Conservation (phyloP, 2,329 filamentous ascomycete species). For the Penicillium sp. region DNA sequence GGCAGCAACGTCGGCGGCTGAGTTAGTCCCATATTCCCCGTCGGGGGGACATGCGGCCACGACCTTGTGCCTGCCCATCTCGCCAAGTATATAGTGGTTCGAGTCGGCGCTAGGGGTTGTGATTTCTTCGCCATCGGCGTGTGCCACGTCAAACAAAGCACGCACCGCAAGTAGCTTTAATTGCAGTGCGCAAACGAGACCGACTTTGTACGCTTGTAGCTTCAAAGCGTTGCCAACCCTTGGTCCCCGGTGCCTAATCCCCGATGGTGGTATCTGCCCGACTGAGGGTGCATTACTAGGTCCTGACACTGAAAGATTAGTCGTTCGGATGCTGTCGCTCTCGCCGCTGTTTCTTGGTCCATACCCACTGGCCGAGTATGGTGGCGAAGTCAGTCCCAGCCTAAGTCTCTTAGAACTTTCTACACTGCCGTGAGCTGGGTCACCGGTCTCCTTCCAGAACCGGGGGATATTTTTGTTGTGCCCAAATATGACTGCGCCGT, state of each 20-base stretch:
- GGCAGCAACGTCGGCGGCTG: conserved; percentile 25
- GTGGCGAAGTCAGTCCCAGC: not conserved
- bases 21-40: conserved; percentile 28
- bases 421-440: not conserved
- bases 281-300: not conserved
- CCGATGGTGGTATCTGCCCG: no score
- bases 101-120: conserved; percentile 20
- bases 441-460: conserved; percentile 24
- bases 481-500: conserved; percentile 24
- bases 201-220: conserved; percentile 30
- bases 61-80: conserved; percentile 31
- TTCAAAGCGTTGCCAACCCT: no score
- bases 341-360: not conserved
- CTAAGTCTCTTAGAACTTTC: not conserved
- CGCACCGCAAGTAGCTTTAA: conserved; percentile 32
- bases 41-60: conserved; percentile 30
- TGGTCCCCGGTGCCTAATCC: not conserved
- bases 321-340: not conserved
- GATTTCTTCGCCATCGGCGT: conserved; percentile 14
- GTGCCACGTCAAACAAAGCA: conserved; percentile 29
- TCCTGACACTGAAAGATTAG: not conserved
- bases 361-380: not conserved
- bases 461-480: conserved; percentile 21
- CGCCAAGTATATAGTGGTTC: conserved; percentile 34
- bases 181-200: conserved; percentile 33